Evolutionary conservation across 1,139 yeast species (phyloP), one percentile per base, ranked within the genome.

Genomic region (Eremothecium sinecaudum): DNA sequence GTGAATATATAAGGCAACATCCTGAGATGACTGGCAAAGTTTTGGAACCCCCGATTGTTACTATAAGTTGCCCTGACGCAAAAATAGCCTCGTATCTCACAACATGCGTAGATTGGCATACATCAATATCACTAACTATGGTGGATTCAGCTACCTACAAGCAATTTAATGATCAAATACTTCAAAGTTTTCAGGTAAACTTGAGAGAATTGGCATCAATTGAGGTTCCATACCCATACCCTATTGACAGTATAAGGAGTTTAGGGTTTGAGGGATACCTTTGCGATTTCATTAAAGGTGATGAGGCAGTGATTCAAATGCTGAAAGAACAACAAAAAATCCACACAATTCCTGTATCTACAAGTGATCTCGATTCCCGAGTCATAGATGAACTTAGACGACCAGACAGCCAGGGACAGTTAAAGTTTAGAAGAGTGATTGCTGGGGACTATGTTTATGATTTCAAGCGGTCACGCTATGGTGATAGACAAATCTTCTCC

Each of bases 191-290:
- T 27, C 62, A 61, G 32, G 68, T 72, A 3, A 60, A 73, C 21
- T 63, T 73, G 15, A 65, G 73, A 48, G 73, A 73, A 34, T 41
- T 64, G 18, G 50, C 63, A 14, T 37, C 51, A 6, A 46, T 46
- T 5, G 37, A 44, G 1, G 39, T 57, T 13, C 36, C 42, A 3
- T 57, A 55, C 2, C 59, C 60, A 4, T 36, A 65, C 13, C 35
- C 66, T 0, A 42, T 40, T 6, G 66, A 61, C 6, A 54, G 61
- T 26, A 46, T 86, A 4, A 48, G 45, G 22, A 30, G 45, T 1
- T 33, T 38, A n/a, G 95, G 95, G 0, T 83, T 90, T 55, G 94
- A 82, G 40, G 92, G 94, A 0, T 82, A 72, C 47, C 49, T 86
- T 23, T 59, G 73, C 1, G 96, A 90, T 48, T 73, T 73, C 41